Conservation (phyloP, 2,329 filamentous ascomycete species). For the Monosporascus ibericus region DNA sequence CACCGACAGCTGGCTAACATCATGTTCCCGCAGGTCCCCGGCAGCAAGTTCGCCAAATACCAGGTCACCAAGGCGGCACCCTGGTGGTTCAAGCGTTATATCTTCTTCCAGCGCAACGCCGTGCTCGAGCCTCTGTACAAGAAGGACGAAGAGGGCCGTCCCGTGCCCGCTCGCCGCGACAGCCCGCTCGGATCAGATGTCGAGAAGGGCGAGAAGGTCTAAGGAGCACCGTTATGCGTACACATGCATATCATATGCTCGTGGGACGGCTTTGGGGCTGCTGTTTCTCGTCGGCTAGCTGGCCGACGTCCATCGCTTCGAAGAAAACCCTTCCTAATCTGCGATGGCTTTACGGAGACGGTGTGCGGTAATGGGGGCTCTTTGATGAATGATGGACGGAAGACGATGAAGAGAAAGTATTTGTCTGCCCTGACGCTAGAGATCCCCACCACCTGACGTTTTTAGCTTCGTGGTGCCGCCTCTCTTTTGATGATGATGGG, state of each 20-base stretch:
- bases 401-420: background rate
- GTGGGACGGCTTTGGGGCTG: too few relatives aligned
- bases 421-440: background rate
- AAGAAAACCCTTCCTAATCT: background rate
- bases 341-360: background rate
- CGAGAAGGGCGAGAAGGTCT: background rate
- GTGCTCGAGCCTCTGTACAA: slow-evolving; percentile 24
- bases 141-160: slow-evolving; percentile 15
- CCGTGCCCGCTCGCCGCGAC: background rate
- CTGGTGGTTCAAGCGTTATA: slow-evolving; percentile 31
- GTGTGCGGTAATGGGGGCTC: background rate
- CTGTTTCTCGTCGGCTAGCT: too few relatives aligned
- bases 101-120: slow-evolving; percentile 25
- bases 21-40: slow-evolving; percentile 20
- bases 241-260: background rate
- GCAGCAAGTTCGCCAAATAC: slow-evolving; percentile 33
- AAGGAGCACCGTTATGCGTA: background rate
- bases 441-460: background rate
- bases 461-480: background rate
- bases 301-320: too few relatives aligned
- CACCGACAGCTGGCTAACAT: background rate
- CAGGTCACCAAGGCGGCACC: slow-evolving; percentile 32
- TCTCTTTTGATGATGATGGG: background rate
- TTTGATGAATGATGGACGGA: background rate
- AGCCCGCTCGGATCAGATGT: background rate